Evolutionary conservation across 1,139 yeast genomes (phyloP).

Genomic region (Suhomyces ambrosiae): DNA sequence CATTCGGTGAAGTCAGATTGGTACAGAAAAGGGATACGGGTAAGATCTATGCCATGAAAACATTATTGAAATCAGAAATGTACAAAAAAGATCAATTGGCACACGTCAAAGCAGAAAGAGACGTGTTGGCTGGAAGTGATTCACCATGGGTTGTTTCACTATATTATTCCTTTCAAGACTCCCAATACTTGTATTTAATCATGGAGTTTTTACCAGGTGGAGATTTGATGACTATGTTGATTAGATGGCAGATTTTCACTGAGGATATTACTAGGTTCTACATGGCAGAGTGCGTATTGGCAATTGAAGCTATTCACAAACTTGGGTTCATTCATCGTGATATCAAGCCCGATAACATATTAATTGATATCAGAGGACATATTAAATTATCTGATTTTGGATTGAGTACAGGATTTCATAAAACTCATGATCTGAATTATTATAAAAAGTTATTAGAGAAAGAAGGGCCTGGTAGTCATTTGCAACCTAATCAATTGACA

Average conservation of each 20-base stretch:
- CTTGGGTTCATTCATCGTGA: constrained; percentile 80
- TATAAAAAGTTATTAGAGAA: constrained; percentile 72
- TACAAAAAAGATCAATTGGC: constrained; percentile 81
- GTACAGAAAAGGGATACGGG: constrained; percentile 86
- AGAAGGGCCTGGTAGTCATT: constrained; percentile 39
- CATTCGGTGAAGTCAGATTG: constrained; percentile 80
- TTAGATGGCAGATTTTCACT: constrained; percentile 83
- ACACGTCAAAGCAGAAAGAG: constrained; percentile 84
- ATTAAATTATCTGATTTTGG: constrained; percentile 81
- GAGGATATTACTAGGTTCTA: constrained; percentile 83
- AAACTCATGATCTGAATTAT: constrained; percentile 79
- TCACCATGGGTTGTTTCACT: constrained; percentile 87
- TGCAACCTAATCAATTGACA: constrained; percentile 28
- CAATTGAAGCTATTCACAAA: constrained; percentile 81
- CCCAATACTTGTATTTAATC: constrained; percentile 71
- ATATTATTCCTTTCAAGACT: constrained; percentile 79
- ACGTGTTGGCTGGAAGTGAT: constrained; percentile 80
- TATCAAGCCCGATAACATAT: constrained; percentile 77
- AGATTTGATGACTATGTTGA: constrained; percentile 84
- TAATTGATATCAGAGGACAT: constrained; percentile 80
- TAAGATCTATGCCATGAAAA: constrained; percentile 83
- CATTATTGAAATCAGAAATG: constrained; percentile 77
- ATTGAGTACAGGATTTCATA: constrained; percentile 82
- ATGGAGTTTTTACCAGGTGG: constrained; percentile 90
- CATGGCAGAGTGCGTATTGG: constrained; percentile 85